A percentile compares a stretch with the other conserved stretches of the same genome.
Evolutionary conservation across 2,329 filamentous ascomycete species (phyloP).

Genomic region (Trichocomaceae sp.): DNA sequence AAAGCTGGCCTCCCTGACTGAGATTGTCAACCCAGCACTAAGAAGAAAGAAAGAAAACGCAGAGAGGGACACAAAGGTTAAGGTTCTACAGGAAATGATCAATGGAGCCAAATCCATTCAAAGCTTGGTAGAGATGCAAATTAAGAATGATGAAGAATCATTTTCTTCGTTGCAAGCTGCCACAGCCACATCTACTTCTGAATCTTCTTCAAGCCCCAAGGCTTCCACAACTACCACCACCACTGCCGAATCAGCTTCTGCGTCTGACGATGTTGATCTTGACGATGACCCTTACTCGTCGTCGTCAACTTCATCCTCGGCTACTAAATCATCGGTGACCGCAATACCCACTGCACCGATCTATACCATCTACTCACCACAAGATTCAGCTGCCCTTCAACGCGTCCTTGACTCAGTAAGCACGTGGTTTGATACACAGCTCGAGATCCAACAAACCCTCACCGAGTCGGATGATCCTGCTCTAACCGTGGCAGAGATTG

Average conservation of each 20-base stretch:
- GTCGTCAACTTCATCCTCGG: constrained; percentile 31
- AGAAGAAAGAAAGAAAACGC: constrained; percentile 65
- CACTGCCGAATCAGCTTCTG: constrained; percentile 25
- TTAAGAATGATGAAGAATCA: constrained; percentile 62
- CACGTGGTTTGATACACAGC: constrained; percentile 69
- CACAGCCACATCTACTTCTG: constrained; percentile 29
- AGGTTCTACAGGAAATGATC: constrained; percentile 62
- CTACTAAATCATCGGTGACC: constrained; percentile 28
- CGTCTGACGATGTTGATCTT: constrained; percentile 52
- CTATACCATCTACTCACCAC: constrained; percentile 62
- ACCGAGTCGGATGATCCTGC: constrained; percentile 65
- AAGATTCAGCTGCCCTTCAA: constrained; percentile 63
- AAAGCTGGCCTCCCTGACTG: constrained; percentile 69
- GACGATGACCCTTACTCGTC: constrained; percentile 63
- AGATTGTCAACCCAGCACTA: constrained; percentile 70
- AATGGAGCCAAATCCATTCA: constrained; percentile 65
- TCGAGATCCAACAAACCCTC: constrained; percentile 65
- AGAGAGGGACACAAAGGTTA: constrained; percentile 64
- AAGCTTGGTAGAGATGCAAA: constrained; percentile 61
- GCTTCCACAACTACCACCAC: constrained; percentile 45
- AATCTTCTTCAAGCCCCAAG: constrained; percentile 32
- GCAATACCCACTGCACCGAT: constrained; percentile 41
- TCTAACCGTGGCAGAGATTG: constrained; percentile 65
- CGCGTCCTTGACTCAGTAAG: constrained; percentile 56
- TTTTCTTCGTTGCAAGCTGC: constrained; percentile 49